Conservation (phyloP, 2,329 filamentous ascomycete genomes). For the Exserohilum rostratum region DNA sequence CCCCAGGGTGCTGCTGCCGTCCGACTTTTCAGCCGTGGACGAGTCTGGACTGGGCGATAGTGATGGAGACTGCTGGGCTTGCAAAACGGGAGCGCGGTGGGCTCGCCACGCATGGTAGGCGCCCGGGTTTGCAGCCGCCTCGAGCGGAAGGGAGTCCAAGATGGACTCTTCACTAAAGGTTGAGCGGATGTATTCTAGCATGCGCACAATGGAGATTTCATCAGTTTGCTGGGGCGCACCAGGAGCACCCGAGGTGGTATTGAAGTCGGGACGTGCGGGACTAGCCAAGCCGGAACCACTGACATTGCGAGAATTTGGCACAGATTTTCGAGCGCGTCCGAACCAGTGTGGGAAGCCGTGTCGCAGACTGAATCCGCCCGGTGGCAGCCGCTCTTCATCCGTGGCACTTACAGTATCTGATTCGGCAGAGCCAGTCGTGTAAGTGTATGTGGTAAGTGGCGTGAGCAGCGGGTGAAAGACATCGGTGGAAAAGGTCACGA, state of each 20-base stretch:
- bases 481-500: constrained; percentile 88
- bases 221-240: constrained; percentile 10
- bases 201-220: constrained; percentile 53
- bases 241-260: constrained; percentile 12
- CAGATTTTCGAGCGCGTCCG: constrained; percentile 50
- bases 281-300: constrained; percentile 38
- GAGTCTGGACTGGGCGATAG: constrained; percentile 36
- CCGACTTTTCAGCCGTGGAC: constrained; percentile 15
- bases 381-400: constrained; percentile 81
- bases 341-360: constrained; percentile 95
- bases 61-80: constrained; percentile 26
- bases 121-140: constrained; percentile 84
- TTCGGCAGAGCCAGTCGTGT: constrained; percentile 75
- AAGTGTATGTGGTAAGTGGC: constrained; percentile 92
- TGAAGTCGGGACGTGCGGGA: constrained; percentile 20
- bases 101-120: constrained; percentile 94
- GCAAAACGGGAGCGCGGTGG: constrained; percentile 60
- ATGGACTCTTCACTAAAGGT: constrained; percentile 79
- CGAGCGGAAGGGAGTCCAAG: constrained; percentile 77
- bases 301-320: constrained; percentile 39
- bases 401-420: constrained; percentile 81
- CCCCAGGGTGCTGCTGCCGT: constrained; percentile 44
- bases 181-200: constrained; percentile 81
- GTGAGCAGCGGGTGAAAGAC: constrained; percentile 95
- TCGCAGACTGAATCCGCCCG: constrained; percentile 86